Evolutionary conservation across 2,329 filamentous ascomycete species (phyloP).

Genomic region (Biscogniauxia marginata): DNA sequence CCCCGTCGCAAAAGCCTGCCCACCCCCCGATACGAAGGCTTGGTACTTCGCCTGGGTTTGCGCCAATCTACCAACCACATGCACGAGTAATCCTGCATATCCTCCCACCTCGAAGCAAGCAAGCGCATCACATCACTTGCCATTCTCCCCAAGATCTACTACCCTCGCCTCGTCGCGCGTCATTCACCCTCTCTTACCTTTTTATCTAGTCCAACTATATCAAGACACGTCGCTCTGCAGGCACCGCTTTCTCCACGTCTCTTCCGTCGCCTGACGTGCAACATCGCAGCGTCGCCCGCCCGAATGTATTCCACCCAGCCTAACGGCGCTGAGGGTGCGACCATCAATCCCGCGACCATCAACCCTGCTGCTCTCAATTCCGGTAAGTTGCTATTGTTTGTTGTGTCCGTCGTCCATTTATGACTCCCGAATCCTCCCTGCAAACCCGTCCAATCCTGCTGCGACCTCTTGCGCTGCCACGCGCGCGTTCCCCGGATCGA

Average conservation of each 20-base stretch:
- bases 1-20: background rate
- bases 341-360: conserved; percentile 87
- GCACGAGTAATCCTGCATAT: conserved; percentile 48
- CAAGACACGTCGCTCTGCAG: conserved; percentile 60
- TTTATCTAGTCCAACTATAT: conserved; percentile 54
- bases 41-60: conserved; percentile 32
- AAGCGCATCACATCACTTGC: conserved; percentile 20
- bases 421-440: conserved; percentile 10
- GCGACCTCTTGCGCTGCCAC: conserved; percentile 16
- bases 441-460: conserved; percentile 15
- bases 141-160: conserved; percentile 30
- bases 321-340: conserved; percentile 79
- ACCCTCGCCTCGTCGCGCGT: conserved; percentile 36
- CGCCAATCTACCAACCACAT: conserved; percentile 46
- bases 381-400: conserved; percentile 64
- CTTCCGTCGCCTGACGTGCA: conserved; percentile 34
- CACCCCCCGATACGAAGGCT: conserved; percentile 16
- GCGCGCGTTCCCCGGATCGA: conserved; percentile 9
- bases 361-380: conserved; percentile 57
- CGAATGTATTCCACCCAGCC: conserved; percentile 62
- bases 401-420: no score
- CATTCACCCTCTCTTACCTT: conserved; percentile 31
- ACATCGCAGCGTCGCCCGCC: conserved; percentile 43
- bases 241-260: conserved; percentile 39
- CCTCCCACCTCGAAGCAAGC: conserved; percentile 13